Percentiles rank a stretch among this genome's conserved stretches.
Evolutionary conservation across 2,329 filamentous ascomycete genomes (phyloP).

Genomic region (Pseudogymnoascus sp.): DNA sequence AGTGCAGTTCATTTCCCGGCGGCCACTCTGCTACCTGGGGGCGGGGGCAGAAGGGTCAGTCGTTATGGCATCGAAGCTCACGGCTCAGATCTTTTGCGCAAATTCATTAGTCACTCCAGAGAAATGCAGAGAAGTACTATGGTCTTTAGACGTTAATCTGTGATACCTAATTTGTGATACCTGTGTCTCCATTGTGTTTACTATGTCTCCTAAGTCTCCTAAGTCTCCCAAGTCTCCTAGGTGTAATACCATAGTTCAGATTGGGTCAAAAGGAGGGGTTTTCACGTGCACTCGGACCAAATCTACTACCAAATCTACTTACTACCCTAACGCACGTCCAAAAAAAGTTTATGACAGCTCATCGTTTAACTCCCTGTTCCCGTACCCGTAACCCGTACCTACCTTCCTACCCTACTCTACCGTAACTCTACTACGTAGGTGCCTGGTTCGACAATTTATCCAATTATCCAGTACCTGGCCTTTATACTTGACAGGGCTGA

Average conservation of each 20-base stretch:
- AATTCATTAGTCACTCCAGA: constrained; percentile 6
- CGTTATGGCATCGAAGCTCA: not conserved
- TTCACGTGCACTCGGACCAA: constrained; percentile 1
- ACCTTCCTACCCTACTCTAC: constrained; percentile 1
- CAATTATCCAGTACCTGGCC: constrained; percentile 3
- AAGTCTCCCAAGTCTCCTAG: not conserved
- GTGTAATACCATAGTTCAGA: not conserved
- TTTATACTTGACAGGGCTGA: not conserved
- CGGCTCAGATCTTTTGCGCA: constrained; percentile 6
- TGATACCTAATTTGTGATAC: not conserved
- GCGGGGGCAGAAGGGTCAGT: not conserved
- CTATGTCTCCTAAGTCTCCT: not conserved
- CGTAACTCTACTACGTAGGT: not conserved
- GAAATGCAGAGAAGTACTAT: constrained; percentile 7
- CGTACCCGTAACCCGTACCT: constrained; percentile 6
- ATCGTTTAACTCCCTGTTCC: constrained; percentile 5
- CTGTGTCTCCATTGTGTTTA: not conserved
- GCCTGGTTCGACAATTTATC: not conserved
- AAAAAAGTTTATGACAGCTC: constrained; percentile 6
- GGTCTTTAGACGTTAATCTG: not conserved
- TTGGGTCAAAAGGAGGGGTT: not conserved
- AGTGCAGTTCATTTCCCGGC: not conserved
- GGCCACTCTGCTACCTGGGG: not conserved
- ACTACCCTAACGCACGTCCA: not conserved
- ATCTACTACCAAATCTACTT: not conserved